Evolutionary conservation across 1,284 basidiomycete genomes (phyloP).

Genomic region (Fomes fomentarius): DNA sequence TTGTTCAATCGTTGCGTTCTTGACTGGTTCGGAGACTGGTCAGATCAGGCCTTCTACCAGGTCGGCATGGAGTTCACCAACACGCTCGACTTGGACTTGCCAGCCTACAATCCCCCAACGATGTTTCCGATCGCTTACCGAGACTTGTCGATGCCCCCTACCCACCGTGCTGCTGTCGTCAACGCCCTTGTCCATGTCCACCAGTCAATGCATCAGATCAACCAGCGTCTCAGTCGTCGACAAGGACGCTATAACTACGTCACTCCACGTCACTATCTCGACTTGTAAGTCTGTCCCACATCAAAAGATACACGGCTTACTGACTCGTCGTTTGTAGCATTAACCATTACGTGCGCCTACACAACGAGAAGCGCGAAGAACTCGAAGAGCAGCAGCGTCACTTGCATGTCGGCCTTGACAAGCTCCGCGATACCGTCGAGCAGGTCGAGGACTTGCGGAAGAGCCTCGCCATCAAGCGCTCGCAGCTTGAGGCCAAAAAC

Average conservation of each 20-base stretch:
- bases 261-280: conserved; percentile 98
- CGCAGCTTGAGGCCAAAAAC: conserved; percentile 92
- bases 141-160: conserved; percentile 78
- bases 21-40: conserved; percentile 99
- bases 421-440: conserved; percentile 92
- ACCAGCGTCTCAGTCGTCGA: conserved; percentile 85
- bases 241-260: conserved; percentile 96
- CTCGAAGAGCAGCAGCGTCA: conserved; percentile 99
- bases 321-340: conserved; percentile 58
- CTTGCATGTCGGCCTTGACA: conserved; percentile 97
- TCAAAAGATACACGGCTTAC: conserved; percentile 3
- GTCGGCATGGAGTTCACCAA: conserved; percentile 95
- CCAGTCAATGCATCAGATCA: conserved; percentile 88
- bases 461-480: conserved; percentile 93
- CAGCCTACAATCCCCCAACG: conserved; percentile 75
- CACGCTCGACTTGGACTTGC: conserved; percentile 86
- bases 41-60: conserved; percentile 96
- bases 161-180: conserved; percentile 87
- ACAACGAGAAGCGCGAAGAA: conserved; percentile 97
- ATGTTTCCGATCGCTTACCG: conserved; percentile 91
- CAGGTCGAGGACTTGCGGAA: conserved; percentile 97
- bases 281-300: conserved; percentile 76
- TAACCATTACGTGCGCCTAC: conserved; percentile 96
- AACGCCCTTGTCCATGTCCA: conserved; percentile 96
- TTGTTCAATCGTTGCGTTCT: conserved; percentile 98